phyloP scores from a whole-genome alignment of 2,329 filamentous ascomycete genomes.

The Pseudogymnoascus sp. region DNA sequence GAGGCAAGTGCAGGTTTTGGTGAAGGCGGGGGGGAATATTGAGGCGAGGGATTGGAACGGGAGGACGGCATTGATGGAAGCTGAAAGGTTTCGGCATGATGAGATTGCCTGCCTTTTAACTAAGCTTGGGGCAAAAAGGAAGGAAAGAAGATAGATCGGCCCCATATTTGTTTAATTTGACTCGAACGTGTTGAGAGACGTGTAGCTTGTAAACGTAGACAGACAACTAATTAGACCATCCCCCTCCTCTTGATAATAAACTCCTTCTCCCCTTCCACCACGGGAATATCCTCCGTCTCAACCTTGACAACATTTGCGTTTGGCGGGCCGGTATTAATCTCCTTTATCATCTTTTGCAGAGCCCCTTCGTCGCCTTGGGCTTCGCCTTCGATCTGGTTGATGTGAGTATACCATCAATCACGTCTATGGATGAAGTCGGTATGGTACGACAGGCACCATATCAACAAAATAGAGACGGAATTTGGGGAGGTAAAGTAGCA shows the following conservation, averaged over 20 bases:
- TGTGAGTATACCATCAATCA: not conserved
- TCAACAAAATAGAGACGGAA: not conserved
- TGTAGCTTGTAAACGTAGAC: not conserved
- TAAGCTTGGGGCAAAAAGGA: not conserved
- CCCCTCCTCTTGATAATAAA: conserved; percentile 43
- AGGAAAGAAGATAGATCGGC: not conserved
- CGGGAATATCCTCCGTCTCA: conserved; percentile 56
- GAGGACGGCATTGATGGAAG: not conserved
- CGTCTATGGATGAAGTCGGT: not conserved
- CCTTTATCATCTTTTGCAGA: conserved; percentile 61
- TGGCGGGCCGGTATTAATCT: conserved; percentile 64
- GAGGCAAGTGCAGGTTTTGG: not conserved
- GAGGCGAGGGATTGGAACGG: not conserved
- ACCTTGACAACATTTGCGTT: conserved; percentile 64
- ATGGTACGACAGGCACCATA: not conserved
- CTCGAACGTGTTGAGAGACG: not conserved
- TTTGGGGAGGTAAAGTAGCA: not conserved
- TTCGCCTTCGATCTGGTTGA: conserved; percentile 69
- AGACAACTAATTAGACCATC: not conserved
- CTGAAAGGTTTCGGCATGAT: not conserved
- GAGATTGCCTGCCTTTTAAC: not conserved
- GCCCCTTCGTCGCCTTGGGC: conserved; percentile 63
- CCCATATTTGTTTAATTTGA: not conserved
- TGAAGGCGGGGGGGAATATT: not conserved
- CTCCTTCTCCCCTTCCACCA: conserved; percentile 54